Percentiles rank a stretch among this genome's conserved stretches.
Conservation (phyloP, 2,329 filamentous ascomycete species). For the Elsinoe perseae region DNA sequence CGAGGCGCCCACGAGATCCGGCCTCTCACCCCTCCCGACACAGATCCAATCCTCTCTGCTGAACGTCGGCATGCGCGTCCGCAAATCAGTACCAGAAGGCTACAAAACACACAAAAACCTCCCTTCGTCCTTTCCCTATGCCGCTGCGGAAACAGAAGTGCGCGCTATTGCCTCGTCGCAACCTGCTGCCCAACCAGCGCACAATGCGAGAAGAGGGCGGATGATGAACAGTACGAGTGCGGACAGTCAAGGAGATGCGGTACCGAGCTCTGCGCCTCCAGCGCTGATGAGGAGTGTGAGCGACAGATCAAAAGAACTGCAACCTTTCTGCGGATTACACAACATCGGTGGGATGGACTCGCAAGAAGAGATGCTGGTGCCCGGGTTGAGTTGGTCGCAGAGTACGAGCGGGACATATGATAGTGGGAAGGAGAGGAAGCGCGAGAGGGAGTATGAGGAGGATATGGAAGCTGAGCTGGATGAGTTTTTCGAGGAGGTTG, state of each 20-base stretch:
- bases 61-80: conserved; percentile 85
- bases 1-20: conserved; percentile 16
- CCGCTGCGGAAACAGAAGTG: neutral
- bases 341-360: conserved; percentile 61
- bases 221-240: neutral
- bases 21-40: conserved; percentile 49
- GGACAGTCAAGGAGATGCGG: neutral
- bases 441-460: conserved; percentile 28
- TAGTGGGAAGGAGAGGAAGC: neutral
- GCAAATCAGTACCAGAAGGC: conserved; percentile 86
- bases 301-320: conserved; percentile 49
- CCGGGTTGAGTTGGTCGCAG: conserved; percentile 31
- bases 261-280: conserved; percentile 1
- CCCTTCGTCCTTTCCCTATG: conserved; percentile 15
- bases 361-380: conserved; percentile 40
- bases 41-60: conserved; percentile 74
- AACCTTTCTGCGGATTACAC: conserved; percentile 74
- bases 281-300: neutral
- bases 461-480: conserved; percentile 32
- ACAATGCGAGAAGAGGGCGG: neutral
- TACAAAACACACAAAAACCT: conserved; percentile 66
- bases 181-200: neutral
- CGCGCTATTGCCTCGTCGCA: conserved; percentile 3
- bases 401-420: conserved; percentile 29
- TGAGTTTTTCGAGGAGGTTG: conserved; percentile 25